Conservation (phyloP, 331 rosid genomes). For the Rhamnella rubrinervis region DNA sequence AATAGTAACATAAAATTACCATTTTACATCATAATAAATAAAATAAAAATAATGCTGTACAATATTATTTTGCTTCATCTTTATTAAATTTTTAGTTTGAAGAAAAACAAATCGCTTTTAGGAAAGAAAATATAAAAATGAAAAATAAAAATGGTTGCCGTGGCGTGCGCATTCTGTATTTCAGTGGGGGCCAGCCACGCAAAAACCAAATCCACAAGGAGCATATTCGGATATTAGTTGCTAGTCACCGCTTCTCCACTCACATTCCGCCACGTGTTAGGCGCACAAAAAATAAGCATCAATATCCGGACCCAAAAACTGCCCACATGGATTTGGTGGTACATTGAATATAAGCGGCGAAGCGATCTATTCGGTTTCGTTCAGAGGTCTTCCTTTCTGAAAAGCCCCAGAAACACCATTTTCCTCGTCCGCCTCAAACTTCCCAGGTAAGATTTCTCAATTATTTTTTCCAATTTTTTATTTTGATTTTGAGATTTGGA, state of each 20-base stretch:
- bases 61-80: no score
- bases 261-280: constrained; percentile 27
- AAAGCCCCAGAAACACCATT: neutral
- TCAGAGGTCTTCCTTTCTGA: constrained; percentile 8
- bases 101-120: no score
- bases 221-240: constrained; percentile 27
- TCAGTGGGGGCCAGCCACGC: no score
- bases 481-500: neutral
- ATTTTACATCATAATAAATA: no score
- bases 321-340: no score
- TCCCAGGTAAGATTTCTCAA: constrained; percentile 25
- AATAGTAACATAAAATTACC: no score
- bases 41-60: no score
- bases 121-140: no score
- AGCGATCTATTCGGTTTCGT: constrained; percentile 6
- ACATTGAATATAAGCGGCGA: constrained; percentile 33
- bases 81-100: no score
- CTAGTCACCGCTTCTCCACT: constrained; percentile 10
- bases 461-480: neutral
- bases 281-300: neutral
- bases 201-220: neutral
- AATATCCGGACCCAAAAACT: neutral
- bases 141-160: no score
- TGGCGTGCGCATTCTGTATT: neutral
- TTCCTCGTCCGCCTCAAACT: constrained; percentile 32